A percentile compares a stretch with the other conserved stretches of the same genome.
These are phyloP conservation scores for Auricularia sp. DNA, from an alignment of 768 basidiomycete genomes.

Conservation along the genomic window DNA sequence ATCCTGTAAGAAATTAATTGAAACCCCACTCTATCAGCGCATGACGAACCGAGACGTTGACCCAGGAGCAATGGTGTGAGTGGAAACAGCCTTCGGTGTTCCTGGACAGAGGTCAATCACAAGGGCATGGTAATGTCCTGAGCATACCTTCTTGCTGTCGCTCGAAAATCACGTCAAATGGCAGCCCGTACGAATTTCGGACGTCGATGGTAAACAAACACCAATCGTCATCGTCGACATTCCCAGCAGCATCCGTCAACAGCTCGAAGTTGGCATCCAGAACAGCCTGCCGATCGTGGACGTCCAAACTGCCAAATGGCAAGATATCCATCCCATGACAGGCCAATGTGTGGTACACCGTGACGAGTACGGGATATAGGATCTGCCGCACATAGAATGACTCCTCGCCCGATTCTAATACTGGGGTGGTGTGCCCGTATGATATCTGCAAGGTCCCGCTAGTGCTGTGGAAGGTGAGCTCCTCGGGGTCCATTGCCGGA, in stretches of 20 bases:
- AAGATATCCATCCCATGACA: conserved; percentile 75
- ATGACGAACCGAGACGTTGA: conserved; percentile 63
- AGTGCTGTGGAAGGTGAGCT: conserved; percentile 36
- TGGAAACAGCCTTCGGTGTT: conserved; percentile 30
- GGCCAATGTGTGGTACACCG: conserved; percentile 93
- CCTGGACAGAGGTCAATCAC: conserved; percentile 22
- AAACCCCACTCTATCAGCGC: neutral
- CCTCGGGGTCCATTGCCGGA: too few species aligned
- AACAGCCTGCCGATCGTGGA: conserved; percentile 5
- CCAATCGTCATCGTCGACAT: conserved; percentile 40
- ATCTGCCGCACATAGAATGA: conserved; percentile 82
- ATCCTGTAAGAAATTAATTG: conserved; percentile 31
- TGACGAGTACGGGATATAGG: conserved; percentile 80
- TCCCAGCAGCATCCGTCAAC: conserved; percentile 14
- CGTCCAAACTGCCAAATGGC: conserved; percentile 36
- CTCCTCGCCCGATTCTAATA: conserved; percentile 24
- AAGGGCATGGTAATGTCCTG: neutral
- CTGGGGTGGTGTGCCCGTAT: conserved; percentile 48
- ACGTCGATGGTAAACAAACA: conserved; percentile 86
- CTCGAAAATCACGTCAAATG: conserved; percentile 81
- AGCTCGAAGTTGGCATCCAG: conserved; percentile 14
- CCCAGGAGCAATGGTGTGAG: conserved; percentile 72
- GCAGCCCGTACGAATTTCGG: conserved; percentile 82
- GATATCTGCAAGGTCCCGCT: conserved; percentile 73
- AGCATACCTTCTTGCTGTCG: conserved; percentile 50